Evolutionary conservation across 164 flowering plant species (phyloP), one percentile per base, ranked within the genome.

Genomic region (Annona squamosa): DNA sequence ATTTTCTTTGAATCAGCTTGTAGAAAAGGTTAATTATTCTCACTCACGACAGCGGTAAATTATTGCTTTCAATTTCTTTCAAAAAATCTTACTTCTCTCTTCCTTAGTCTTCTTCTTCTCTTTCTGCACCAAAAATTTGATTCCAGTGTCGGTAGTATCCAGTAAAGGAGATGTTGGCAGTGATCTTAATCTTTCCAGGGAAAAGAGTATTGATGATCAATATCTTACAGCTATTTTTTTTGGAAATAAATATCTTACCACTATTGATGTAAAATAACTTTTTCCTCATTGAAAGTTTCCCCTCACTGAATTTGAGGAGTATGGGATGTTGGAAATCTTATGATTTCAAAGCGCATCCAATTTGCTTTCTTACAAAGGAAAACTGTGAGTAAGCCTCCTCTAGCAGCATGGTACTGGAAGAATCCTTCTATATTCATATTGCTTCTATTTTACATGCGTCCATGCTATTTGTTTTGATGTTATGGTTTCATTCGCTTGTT

Each of bases 1-100:
- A 62, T 69, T 69, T 44, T 52, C 48, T 48, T 46, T 52, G 62
- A 48, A 69, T 67, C 73, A 86, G 90, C 87, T 77, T 59, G 79
- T 26, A 12, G 2, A 44, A 26, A 41, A 4, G 61, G 61, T 44
- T 3, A 13, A 4, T 16, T 13, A 52, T 69, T 16, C 44, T 69
- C 71, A 77, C 72, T 48, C 48, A 63, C 26, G 71, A 68, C 67
- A 80, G 64, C 74, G 80, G 90, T 87, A 72, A 46, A 79, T 75
- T 9, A 71, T 48, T 18, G 45, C 2, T 61, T 59, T 52, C 59
- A 52, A 16, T 52, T 52, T 52, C 12, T 68, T 26, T 65, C 26
- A 48, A 37, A 16, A 62, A 10, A 52, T n/a, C n/a, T n/a, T n/a
- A n/a, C n/a, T n/a, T n/a, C 26, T 26, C n/a, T 48, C 6, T 57